These are phyloP conservation scores for Lathyrus sativus DNA, from an alignment of 306 rosid genomes.

Conservation along the genomic window DNA sequence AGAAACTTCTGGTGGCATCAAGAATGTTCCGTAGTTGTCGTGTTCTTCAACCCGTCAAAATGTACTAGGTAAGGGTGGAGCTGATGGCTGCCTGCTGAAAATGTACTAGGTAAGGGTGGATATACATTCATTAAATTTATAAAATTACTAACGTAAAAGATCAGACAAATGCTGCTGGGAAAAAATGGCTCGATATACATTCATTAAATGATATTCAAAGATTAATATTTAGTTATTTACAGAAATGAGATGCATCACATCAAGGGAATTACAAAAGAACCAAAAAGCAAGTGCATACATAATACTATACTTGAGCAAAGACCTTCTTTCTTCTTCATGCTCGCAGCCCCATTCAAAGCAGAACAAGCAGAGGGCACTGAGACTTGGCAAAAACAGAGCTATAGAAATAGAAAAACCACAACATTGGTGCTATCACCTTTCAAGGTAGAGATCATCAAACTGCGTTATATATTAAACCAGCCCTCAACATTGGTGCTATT, in stretches of 20 bases:
- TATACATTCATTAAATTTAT: too few relatives aligned
- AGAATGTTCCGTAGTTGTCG: constrained; percentile 39
- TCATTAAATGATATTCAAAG: constrained; percentile 40
- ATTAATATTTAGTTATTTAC: constrained; percentile 56
- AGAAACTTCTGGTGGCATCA: constrained; percentile 2
- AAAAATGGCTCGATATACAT: constrained; percentile 38
- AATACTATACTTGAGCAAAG: constrained; percentile 36
- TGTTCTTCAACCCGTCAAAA: constrained; percentile 52
- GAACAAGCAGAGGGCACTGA: constrained; percentile 48
- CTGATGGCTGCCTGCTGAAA: constrained; percentile 53
- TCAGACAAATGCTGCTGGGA: constrained; percentile 18
- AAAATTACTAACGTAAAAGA: background rate
- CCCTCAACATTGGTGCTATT: constrained; percentile 19
- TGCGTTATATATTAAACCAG: constrained; percentile 37
- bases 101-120: too few relatives aligned
- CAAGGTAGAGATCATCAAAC: constrained; percentile 37
- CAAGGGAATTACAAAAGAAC: constrained; percentile 37
- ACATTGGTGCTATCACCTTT: constrained; percentile 41
- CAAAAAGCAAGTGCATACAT: constrained; percentile 36
- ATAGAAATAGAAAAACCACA: constrained; percentile 37
- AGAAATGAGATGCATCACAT: constrained; percentile 41
- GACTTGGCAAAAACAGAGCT: constrained; percentile 46
- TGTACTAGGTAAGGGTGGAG: constrained; percentile 64
- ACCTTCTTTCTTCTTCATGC: constrained; percentile 45
- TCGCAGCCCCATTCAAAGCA: constrained; percentile 45